Percentiles rank a stretch among this genome's conserved stretches.
Evolutionary conservation across 331 rosid genomes (phyloP).

Genomic region (Erythrophleum ivorense): DNA sequence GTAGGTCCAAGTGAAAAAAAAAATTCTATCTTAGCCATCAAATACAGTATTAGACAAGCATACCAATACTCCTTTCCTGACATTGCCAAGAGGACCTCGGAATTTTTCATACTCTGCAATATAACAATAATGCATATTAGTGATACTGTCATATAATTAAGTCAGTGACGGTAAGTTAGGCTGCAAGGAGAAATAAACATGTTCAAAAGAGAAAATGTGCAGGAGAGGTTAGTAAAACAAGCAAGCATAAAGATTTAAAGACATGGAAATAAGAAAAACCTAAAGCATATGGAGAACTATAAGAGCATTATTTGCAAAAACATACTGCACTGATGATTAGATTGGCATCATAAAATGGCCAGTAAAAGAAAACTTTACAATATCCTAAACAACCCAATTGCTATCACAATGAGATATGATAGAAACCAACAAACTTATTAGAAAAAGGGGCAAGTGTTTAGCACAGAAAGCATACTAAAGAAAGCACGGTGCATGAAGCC

Average conservation of each 20-base stretch:
- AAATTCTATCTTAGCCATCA: neutral
- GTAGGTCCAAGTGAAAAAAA: neutral
- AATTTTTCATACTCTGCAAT: conserved; percentile 76
- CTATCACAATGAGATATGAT: neutral
- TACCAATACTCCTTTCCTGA: conserved; percentile 98
- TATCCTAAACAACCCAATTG: neutral
- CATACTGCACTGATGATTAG: conserved; percentile 13
- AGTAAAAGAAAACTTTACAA: conserved; percentile 10
- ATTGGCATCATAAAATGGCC: conserved; percentile 25
- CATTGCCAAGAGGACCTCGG: conserved; percentile 94
- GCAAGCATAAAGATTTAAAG: conserved; percentile 8
- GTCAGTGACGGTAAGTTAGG: neutral
- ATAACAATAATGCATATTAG: conserved; percentile 32
- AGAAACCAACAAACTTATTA: neutral
- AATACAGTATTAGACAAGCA: neutral
- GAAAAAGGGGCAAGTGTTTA: neutral
- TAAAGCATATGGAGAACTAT: conserved; percentile 18
- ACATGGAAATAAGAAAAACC: conserved; percentile 29
- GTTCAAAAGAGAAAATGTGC: conserved; percentile 13
- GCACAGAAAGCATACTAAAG: conserved; percentile 59
- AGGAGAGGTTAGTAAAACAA: conserved; percentile 1
- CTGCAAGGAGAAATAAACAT: conserved; percentile 12
- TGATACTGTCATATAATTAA: conserved; percentile 19
- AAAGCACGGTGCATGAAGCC: conserved; percentile 99
- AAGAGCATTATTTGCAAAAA: conserved; percentile 33